Base-by-base conservation (phyloP, 2,329 filamentous ascomycete genomes). In the Cadophora luteo-olivacea region DNA sequence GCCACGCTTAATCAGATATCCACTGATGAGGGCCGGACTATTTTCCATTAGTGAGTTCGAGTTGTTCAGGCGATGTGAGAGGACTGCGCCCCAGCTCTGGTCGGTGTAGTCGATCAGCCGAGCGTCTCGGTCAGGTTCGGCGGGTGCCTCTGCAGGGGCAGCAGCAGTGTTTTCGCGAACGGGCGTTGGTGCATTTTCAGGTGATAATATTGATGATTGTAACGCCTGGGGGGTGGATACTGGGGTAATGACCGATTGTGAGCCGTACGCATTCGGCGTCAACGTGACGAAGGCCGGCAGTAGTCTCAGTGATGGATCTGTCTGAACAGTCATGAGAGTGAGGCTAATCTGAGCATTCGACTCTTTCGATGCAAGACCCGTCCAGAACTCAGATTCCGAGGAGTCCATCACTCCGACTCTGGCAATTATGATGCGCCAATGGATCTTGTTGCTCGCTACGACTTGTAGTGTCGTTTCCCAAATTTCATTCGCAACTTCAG, bases 401-500 rank as follows among this genome's bases (percentile, higher is more conserved):
- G 84, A 82, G 32, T 91, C 87, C 86, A 93, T 91, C 2, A 86
- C 81, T 2, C 90, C 89, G 60, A 87, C 89, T 78, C 92, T 92
- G 41, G 91, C 89, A 69, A 97, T 86, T 69, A 93, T 89, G 12
- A 96, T 82, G 19, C 92, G 89, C 92, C 92, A 95, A 67, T 90
- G 88, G 0, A 94, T 88, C 74, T 89, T 90, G 78, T 89, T 88
- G 19, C 84, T 83, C 0, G 89, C 87, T 41, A 94, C 87, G 38
- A 95, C 85, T n/a, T 91, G 90, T 36, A 91, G 82, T 0, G 92
- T 95, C 0, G 89, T 91, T 66, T 89, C 86, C 92, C 92, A 95
- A 3, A 96, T 91, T 74, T 94, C 92, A 60, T 86, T 84, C 0
- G 88, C 87, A n/a, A 94, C 82, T 25, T 92, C 88, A 16, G 82